These are phyloP conservation scores for Aspergillus novoparasiticus DNA, from an alignment of 2,329 filamentous ascomycete genomes.

Conservation along the genomic window DNA sequence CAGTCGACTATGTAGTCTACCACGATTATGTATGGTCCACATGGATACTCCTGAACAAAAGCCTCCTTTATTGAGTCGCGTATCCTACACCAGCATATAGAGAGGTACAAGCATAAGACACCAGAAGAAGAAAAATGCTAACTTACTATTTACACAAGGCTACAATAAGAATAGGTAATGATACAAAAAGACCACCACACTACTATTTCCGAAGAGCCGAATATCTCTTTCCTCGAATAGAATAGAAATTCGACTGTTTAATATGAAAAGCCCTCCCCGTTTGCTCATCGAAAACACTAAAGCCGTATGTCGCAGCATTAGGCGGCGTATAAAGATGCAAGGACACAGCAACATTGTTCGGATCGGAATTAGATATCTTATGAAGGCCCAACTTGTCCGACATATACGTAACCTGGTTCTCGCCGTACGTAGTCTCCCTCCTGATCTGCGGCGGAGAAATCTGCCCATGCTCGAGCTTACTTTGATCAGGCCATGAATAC, in stretches of 20 bases:
- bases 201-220: constrained; percentile 6
- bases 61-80: background rate
- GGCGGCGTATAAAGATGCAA: constrained; percentile 88
- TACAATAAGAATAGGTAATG: background rate
- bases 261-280: constrained; percentile 76
- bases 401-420: constrained; percentile 86
- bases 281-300: constrained; percentile 75
- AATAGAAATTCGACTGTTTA: constrained; percentile 72
- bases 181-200: background rate
- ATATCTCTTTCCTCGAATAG: constrained; percentile 51
- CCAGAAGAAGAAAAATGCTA: background rate
- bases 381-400: constrained; percentile 84
- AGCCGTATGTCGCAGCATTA: constrained; percentile 81
- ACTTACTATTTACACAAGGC: background rate
- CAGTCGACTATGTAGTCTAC: background rate
- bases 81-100: background rate
- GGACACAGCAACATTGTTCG: constrained; percentile 75
- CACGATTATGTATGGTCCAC: background rate
- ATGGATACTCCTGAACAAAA: background rate
- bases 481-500: constrained; percentile 68
- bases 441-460: constrained; percentile 62
- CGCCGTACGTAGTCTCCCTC: constrained; percentile 66
- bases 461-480: constrained; percentile 48
- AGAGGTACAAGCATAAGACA: background rate
- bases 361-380: constrained; percentile 73